Evolutionary conservation across 1,139 yeast species (phyloP).

Genomic region (Candida glucosophila): DNA sequence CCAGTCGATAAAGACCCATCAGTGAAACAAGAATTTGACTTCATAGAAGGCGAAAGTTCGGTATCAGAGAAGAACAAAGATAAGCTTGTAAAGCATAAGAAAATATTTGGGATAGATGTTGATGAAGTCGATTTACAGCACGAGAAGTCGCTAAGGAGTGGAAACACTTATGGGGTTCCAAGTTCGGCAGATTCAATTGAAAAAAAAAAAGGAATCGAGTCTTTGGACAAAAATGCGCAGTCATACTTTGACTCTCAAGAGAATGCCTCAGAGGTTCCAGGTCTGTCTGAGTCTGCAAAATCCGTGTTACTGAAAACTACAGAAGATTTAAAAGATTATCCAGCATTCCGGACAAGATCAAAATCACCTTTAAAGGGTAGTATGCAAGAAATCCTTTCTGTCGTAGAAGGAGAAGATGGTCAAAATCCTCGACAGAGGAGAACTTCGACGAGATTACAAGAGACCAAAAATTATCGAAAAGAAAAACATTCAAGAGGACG

Average conservation of each 20-base stretch:
- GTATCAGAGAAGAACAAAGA: conserved; percentile 1
- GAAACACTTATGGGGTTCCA: conserved; percentile 11
- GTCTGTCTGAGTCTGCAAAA: too few relatives aligned
- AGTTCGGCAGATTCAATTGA: background rate
- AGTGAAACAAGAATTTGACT: conserved; percentile 1
- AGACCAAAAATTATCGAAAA: background rate
- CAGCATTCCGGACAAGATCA: conserved; percentile 33
- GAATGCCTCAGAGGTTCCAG: too few relatives aligned
- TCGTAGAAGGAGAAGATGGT: background rate
- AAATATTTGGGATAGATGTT: conserved; percentile 15
- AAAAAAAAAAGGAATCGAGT: background rate
- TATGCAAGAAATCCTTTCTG: conserved; percentile 16
- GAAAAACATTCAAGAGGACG: too few relatives aligned
- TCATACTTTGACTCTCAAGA: background rate
- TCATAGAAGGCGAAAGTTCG: too few relatives aligned
- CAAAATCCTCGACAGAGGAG: background rate
- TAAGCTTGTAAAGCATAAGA: conserved; percentile 3
- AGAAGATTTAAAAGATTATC: too few relatives aligned
- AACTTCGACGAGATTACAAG: background rate
- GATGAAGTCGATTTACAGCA: conserved; percentile 14
- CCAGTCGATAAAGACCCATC: conserved; percentile 1
- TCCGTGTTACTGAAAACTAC: too few relatives aligned
- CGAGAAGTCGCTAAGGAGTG: conserved; percentile 14
- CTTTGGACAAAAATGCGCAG: background rate
- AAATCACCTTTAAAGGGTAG: conserved; percentile 29